Base-by-base conservation (phyloP, 768 basidiomycete species). In the Boletellus ananas region DNA sequence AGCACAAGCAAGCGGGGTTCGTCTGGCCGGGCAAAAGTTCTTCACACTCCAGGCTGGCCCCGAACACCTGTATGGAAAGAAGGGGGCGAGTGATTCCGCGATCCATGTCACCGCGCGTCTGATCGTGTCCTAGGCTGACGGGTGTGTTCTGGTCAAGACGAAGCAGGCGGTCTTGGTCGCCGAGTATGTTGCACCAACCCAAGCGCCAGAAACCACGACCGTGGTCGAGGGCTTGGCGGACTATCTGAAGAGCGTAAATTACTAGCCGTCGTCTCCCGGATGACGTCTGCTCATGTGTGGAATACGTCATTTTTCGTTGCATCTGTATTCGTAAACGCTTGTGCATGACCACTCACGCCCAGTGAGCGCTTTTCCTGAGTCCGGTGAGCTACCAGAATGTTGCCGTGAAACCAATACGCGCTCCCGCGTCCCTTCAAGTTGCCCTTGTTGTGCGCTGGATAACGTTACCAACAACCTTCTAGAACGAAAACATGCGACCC, bases 161-260 rank as follows among this genome's bases (percentile, higher is more conserved):
- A 85, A 77, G 52, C 86, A 88, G 63, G 90, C 89, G 14, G 73
- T 94, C 49, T 73, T 96, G 43, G 81, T 94, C 20, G 81, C 81
- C 4, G 83, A 84, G 64, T 96, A 94, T 68, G 52, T 49, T 0
- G 70, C 74, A 3, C 89, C 89, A 0, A 64, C 69, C 38, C 85
- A 87, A 63, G 83, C 81, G 3, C 62, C 72, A 18, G 91, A 93
- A 64, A 74, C 78, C 21, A 85, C 80, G 20, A 63, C 76, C 11
- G 56, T 87, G 31, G 87, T 86, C 31, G 82, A 87, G 67, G 61
- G 57, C 9, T 72, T 94, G 34, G 90, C 83, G 27, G 86, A 91
- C 66, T 91, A 93, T 70, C 78, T 95, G 63, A 85, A 79, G 59
- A 54, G 63, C 35, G 74, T 70, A 20, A 66, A 66, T 13, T 87